A percentile compares a stretch with the other conserved stretches of the same genome.
phyloP scores from a whole-genome alignment of 2,329 filamentous ascomycete species.

The Purpureocillium lavendulum region DNA sequence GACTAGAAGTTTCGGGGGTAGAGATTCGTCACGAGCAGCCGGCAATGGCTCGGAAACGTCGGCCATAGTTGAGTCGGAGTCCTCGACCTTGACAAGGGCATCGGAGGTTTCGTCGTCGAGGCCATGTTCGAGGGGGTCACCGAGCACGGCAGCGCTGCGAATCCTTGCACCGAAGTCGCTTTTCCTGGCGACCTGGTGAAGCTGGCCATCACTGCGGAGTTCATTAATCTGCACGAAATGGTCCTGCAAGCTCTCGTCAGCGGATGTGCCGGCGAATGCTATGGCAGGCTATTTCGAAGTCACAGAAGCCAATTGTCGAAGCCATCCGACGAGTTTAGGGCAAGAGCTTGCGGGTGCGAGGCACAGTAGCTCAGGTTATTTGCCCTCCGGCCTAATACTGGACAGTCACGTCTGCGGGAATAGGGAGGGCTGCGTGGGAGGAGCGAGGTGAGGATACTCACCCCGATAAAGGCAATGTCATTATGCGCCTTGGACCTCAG shows the following conservation, averaged over 20 bases:
- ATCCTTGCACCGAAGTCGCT: slow-evolving; percentile 73
- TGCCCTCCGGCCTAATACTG: too few species aligned
- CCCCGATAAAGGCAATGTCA: slow-evolving; percentile 80
- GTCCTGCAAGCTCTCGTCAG: slow-evolving; percentile 39
- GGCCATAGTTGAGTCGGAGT: slow-evolving; percentile 28
- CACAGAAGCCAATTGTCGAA: too few species aligned
- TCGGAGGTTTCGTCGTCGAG: slow-evolving; percentile 20
- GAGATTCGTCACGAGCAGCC: slow-evolving; percentile 8
- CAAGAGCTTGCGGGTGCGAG: too few species aligned
- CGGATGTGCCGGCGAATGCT: too few species aligned
- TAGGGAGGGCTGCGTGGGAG: slow-evolving; percentile 4
- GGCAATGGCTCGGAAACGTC: slow-evolving; percentile 13
- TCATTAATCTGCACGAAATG: slow-evolving; percentile 76
- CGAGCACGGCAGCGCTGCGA: slow-evolving; percentile 69
- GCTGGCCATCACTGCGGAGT: slow-evolving; percentile 57
- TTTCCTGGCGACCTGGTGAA: slow-evolving; percentile 71
- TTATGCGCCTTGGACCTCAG: slow-evolving; percentile 62
- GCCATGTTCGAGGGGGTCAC: slow-evolving; percentile 36
- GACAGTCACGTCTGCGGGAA: too few species aligned
- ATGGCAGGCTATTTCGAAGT: too few species aligned
- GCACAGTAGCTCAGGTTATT: too few species aligned
- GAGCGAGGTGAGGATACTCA: slow-evolving; percentile 31
- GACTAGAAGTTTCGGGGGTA: slow-evolving; percentile 75
- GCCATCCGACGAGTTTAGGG: too few species aligned
- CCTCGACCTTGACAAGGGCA: slow-evolving; percentile 28